Evolutionary conservation across 371 early-diverging fungal genomes (phyloP).

Genomic region (Capillidium heterosporum): DNA sequence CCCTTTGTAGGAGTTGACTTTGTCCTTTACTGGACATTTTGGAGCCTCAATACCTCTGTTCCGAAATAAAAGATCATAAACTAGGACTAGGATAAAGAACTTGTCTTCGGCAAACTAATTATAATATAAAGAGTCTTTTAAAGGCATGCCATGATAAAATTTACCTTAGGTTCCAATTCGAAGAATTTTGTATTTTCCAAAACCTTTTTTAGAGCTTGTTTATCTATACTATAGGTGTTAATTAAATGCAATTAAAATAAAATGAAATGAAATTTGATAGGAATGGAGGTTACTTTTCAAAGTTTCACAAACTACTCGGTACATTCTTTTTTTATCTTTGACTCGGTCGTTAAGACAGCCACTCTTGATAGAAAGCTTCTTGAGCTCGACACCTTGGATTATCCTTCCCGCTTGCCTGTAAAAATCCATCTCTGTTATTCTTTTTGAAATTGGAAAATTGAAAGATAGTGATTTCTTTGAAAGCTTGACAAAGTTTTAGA

Average conservation of each 20-base stretch:
- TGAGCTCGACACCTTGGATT: neutral
- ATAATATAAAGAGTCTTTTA: no score
- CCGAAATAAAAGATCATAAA: conserved; percentile 70
- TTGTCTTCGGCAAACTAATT: neutral
- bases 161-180: neutral
- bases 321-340: conserved; percentile 1
- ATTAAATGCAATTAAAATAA: neutral
- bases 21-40: conserved; percentile 36
- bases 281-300: conserved; percentile 2
- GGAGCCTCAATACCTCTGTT: conserved; percentile 47
- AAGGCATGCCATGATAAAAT: neutral
- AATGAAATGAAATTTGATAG: neutral
- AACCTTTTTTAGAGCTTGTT: conserved; percentile 15
- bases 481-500: no score
- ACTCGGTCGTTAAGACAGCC: neutral
- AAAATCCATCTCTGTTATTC: neutral
- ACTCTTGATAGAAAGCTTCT: conserved; percentile 1
- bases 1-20: conserved; percentile 30
- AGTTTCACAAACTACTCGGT: conserved; percentile 1
- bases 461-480: no score
- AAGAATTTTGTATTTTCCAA: neutral
- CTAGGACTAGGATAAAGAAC: conserved; percentile 35
- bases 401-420: conserved; percentile 1
- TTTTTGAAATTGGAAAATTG: no score
- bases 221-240: conserved; percentile 16